Evolutionary conservation across 108 stramenopile species (phyloP).

Genomic region (Fistulifera pelliculosa): DNA sequence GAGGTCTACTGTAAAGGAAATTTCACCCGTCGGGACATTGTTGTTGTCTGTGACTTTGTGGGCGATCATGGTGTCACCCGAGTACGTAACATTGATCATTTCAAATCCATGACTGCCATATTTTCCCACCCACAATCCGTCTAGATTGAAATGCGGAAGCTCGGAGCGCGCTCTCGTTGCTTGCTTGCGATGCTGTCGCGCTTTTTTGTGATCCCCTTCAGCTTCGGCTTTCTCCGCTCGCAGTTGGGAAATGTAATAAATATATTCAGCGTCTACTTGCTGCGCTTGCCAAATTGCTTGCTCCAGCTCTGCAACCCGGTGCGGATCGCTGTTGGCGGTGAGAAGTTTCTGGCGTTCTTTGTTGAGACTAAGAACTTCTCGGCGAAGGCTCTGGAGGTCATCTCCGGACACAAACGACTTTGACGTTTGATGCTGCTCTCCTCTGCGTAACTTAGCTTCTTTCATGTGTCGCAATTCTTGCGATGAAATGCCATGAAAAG

Average conservation of each 20-base stretch:
- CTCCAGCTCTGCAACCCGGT: constrained; percentile 26
- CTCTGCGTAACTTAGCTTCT: too few relatives aligned
- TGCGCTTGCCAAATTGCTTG: constrained; percentile 31
- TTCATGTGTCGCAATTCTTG: too few relatives aligned
- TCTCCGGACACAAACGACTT: constrained; percentile 38
- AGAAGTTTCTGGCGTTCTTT: constrained; percentile 18
- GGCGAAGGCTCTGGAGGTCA: constrained; percentile 41
- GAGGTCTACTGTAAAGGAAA: constrained; percentile 63
- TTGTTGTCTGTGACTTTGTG: constrained; percentile 67
- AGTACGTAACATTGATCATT: constrained; percentile 77
- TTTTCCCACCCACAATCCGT: constrained; percentile 76
- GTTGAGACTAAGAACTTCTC: constrained; percentile 30
- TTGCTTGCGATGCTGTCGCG: constrained; percentile 18
- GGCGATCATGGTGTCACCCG: constrained; percentile 44
- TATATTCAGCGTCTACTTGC: constrained; percentile 59
- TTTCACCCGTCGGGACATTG: constrained; percentile 58
- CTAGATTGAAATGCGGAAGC: constrained; percentile 65
- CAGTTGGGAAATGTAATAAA: constrained; percentile 42
- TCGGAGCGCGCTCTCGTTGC: constrained; percentile 34
- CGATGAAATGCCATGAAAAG: too few relatives aligned
- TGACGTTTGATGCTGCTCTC: too few relatives aligned
- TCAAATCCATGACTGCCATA: constrained; percentile 70
- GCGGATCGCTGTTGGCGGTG: constrained; percentile 8
- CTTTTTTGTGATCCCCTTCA: constrained; percentile 20
- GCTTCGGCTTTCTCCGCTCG: constrained; percentile 26